Percentiles rank a stretch among this genome's conserved stretches.
These are phyloP conservation scores for Pisolithus microcarpus DNA, from an alignment of 768 basidiomycete species.

Conservation along the genomic window DNA sequence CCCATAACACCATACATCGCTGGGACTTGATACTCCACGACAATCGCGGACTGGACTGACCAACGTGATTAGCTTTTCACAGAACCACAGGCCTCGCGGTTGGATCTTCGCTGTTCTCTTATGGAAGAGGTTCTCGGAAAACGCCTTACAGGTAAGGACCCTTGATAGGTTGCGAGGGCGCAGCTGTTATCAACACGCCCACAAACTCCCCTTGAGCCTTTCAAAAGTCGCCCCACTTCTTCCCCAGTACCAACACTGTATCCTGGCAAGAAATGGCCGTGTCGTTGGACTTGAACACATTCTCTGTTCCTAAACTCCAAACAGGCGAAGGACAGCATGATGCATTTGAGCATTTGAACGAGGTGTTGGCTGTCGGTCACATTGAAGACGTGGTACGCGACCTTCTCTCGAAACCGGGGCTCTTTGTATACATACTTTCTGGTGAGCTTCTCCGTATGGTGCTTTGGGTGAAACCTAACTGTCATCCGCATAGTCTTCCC, in stretches of 20 bases:
- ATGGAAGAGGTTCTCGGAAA: neutral
- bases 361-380: neutral
- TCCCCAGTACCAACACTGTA: too few species aligned
- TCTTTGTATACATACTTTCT: conserved; percentile 11
- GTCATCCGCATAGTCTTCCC: neutral
- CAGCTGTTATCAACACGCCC: neutral
- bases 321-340: neutral
- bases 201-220: neutral
- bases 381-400: neutral
- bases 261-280: neutral
- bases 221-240: too few species aligned
- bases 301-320: neutral
- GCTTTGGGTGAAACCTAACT: neutral
- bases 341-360: neutral
- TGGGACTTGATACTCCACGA: too few species aligned
- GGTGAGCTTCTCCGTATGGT: conserved; percentile 1
- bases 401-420: conserved; percentile 4
- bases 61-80: too few species aligned
- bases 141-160: neutral
- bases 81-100: too few species aligned
- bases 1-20: too few species aligned
- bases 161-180: neutral
- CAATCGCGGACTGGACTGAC: neutral
- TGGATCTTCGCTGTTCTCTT: neutral
- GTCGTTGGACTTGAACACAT: neutral